Evolutionary conservation across 108 stramenopile genomes (phyloP).

Genomic region (Mayamaea pseudoterrestris): DNA sequence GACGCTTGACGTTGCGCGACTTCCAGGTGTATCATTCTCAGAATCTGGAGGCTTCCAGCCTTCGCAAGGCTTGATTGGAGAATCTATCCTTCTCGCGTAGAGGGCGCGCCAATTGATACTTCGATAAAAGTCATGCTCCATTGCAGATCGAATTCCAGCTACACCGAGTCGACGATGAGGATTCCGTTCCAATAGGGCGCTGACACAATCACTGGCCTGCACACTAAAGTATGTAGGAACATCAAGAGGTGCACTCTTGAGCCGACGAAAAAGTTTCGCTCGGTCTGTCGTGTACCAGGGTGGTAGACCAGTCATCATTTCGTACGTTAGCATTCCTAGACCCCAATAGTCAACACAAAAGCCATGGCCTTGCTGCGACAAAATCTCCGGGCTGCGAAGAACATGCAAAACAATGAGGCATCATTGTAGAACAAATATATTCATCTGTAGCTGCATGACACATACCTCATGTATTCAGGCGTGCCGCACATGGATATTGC

Average conservation of each 20-base stretch:
- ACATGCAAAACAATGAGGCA: no score
- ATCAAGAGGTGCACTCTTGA: slow-evolving; percentile 68
- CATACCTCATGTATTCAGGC: slow-evolving; percentile 97
- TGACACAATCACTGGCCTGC: slow-evolving; percentile 43
- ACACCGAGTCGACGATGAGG: slow-evolving; percentile 62
- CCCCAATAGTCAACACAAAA: slow-evolving; percentile 93
- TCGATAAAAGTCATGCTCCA: slow-evolving; percentile 78
- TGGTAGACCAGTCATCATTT: slow-evolving; percentile 97
- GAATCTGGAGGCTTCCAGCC: slow-evolving; percentile 60
- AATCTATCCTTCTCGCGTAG: slow-evolving; percentile 52
- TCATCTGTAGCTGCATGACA: no score
- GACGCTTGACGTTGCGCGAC: slow-evolving; percentile 7
- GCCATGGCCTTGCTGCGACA: slow-evolving; percentile 71
- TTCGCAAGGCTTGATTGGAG: slow-evolving; percentile 84
- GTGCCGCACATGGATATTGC: slow-evolving; percentile 95
- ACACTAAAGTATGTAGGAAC: slow-evolving; percentile 64
- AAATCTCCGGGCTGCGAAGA: slow-evolving; percentile 93
- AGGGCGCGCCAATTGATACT: slow-evolving; percentile 68
- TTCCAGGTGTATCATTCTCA: not conserved
- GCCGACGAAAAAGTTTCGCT: slow-evolving; percentile 85
- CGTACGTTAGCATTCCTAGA: slow-evolving; percentile 89
- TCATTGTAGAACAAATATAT: no score
- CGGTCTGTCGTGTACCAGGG: slow-evolving; percentile 97
- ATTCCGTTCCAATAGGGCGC: slow-evolving; percentile 66
- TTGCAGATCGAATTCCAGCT: slow-evolving; percentile 59